Evolutionary conservation across 2,329 filamentous ascomycete species (phyloP).

Genomic region (Trichoderma gracile): DNA sequence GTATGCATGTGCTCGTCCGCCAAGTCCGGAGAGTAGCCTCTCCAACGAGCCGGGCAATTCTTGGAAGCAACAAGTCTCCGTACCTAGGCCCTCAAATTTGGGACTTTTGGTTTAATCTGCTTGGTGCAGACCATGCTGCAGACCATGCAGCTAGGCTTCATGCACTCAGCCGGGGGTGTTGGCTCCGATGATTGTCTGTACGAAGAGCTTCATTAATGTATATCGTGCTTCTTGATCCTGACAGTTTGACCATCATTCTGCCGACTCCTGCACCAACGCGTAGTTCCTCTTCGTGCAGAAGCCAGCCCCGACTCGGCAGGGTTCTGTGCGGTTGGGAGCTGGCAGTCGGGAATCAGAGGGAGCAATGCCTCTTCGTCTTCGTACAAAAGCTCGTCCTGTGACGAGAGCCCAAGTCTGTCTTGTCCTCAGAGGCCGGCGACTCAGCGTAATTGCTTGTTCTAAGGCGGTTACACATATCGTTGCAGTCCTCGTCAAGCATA

Average conservation of each 20-base stretch:
- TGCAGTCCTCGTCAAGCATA: neutral
- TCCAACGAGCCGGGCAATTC: too few relatives aligned
- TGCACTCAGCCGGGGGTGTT: neutral
- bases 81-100: neutral
- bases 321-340: too few relatives aligned
- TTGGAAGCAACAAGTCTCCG: neutral
- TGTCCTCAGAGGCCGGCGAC: neutral
- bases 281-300: too few relatives aligned
- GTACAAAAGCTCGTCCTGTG: neutral
- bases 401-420: neutral
- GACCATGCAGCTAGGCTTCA: neutral
- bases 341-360: too few relatives aligned
- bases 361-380: too few relatives aligned
- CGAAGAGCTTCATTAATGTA: neutral
- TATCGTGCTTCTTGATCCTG: neutral
- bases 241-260: neutral
- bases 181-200: neutral
- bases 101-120: neutral
- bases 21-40: too few relatives aligned
- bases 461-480: neutral
- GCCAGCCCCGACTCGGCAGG: too few relatives aligned
- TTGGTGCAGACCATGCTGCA: neutral
- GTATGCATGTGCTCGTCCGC: too few relatives aligned
- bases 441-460: neutral
- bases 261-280: too few relatives aligned